Conservation (phyloP, 352 stramenopile species). For the Phytophthora capsici region DNA sequence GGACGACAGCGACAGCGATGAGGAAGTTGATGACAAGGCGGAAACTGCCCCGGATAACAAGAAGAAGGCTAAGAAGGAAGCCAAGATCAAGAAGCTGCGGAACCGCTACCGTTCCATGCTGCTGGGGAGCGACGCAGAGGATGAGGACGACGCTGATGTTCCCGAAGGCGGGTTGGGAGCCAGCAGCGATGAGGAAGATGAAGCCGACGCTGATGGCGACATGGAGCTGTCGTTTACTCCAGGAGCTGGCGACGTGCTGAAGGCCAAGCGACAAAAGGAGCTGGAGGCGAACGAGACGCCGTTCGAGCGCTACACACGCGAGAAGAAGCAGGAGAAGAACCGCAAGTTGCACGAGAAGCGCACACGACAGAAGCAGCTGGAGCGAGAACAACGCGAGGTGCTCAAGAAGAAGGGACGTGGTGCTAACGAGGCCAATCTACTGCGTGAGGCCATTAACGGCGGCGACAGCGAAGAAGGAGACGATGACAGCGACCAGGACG, state of each 20-base stretch:
- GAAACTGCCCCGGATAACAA: slow-evolving; percentile 36
- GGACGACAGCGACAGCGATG: slow-evolving; percentile 46
- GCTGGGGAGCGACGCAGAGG: slow-evolving; percentile 73
- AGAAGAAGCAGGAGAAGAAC: slow-evolving; percentile 90
- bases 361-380: slow-evolving; percentile 59
- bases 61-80: slow-evolving; percentile 61
- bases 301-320: slow-evolving; percentile 83
- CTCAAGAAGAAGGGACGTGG: slow-evolving; percentile 66
- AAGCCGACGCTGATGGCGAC: slow-evolving; percentile 45
- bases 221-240: slow-evolving; percentile 89
- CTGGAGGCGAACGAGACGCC: slow-evolving; percentile 81
- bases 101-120: slow-evolving; percentile 84
- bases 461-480: slow-evolving; percentile 35
- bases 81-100: slow-evolving; percentile 82
- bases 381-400: slow-evolving; percentile 69
- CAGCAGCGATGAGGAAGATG: slow-evolving; percentile 44
- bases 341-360: slow-evolving; percentile 85
- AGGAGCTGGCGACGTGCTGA: slow-evolving; percentile 68
- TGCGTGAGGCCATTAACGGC: slow-evolving; percentile 66
- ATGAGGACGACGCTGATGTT: slow-evolving; percentile 57
- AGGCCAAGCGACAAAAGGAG: slow-evolving; percentile 80
- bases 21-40: slow-evolving; percentile 19
- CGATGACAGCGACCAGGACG: slow-evolving; percentile 45
- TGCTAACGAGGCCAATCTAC: slow-evolving; percentile 52
- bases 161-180: slow-evolving; percentile 25